phyloP scores from a whole-genome alignment of 2,329 filamentous ascomycete genomes.

The Setomelanomma holmii region DNA sequence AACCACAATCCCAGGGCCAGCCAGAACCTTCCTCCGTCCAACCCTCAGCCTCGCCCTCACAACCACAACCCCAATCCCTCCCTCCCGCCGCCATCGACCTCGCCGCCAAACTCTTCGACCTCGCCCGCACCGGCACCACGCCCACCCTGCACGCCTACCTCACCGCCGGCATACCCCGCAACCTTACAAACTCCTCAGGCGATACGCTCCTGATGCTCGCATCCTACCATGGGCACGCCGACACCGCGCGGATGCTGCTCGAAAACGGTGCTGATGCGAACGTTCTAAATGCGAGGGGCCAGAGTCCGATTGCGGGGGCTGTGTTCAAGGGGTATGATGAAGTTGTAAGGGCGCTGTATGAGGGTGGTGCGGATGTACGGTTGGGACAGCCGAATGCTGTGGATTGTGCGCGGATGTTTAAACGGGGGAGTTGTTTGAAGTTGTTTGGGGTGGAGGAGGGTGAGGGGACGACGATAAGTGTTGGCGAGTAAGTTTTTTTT shows the following conservation, averaged over 20 bases:
- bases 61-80: slow-evolving; percentile 44
- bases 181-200: slow-evolving; percentile 75
- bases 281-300: slow-evolving; percentile 70
- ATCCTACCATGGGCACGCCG: slow-evolving; percentile 71
- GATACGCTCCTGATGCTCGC: slow-evolving; percentile 79
- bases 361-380: slow-evolving; percentile 51
- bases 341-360: slow-evolving; percentile 63
- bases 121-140: slow-evolving; percentile 67
- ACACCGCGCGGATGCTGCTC: slow-evolving; percentile 67
- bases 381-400: slow-evolving; percentile 55
- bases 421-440: slow-evolving; percentile 43
- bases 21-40: no score
- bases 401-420: slow-evolving; percentile 57
- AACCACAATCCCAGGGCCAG: not conserved
- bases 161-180: slow-evolving; percentile 69
- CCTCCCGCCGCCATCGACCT: slow-evolving; percentile 72
- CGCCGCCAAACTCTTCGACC: slow-evolving; percentile 70
- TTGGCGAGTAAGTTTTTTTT: no score
- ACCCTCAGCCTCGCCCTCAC: no score
- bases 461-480: slow-evolving; percentile 7
- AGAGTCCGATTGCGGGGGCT: slow-evolving; percentile 73
- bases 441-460: slow-evolving; percentile 37
- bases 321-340: slow-evolving; percentile 75
- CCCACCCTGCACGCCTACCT: slow-evolving; percentile 69
- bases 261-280: slow-evolving; percentile 71